These are phyloP conservation scores for Pulveroboletus ravenelii DNA, from an alignment of 768 basidiomycete species.

Conservation along the genomic window DNA sequence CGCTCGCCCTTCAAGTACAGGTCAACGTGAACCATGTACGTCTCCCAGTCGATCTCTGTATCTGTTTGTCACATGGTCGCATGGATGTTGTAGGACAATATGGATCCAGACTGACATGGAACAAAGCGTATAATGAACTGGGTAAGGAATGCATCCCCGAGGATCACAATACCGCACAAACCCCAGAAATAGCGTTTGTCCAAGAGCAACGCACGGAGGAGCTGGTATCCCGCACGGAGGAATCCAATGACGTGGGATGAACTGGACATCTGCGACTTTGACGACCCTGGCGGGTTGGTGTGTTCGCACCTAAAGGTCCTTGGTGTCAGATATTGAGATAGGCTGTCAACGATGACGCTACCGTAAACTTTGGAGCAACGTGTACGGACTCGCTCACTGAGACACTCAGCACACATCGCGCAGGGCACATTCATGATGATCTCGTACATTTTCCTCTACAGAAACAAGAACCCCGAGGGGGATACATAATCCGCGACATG, in stretches of 20 bases:
- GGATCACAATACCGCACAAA: conserved; percentile 57
- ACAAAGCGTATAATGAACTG: conserved; percentile 76
- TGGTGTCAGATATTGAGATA: not conserved
- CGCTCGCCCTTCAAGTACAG: conserved; percentile 76
- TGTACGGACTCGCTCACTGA: too few relatives aligned
- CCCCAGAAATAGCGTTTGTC: conserved; percentile 62
- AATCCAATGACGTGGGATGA: not conserved
- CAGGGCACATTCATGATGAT: not conserved
- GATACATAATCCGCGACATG: conserved; percentile 14
- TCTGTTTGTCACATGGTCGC: conserved; percentile 46
- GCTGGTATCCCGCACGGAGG: conserved; percentile 3
- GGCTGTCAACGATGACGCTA: not conserved
- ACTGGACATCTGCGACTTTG: conserved; percentile 5
- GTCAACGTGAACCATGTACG: conserved; percentile 87
- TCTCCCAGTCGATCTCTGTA: conserved; percentile 98
- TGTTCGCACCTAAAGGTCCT: not conserved
- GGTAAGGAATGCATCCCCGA: conserved; percentile 76
- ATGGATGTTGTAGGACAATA: conserved; percentile 5
- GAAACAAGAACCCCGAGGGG: not conserved
- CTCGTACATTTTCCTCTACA: conserved; percentile 7
- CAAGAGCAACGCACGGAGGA: conserved; percentile 32
- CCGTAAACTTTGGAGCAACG: not conserved
- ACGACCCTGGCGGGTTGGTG: not conserved
- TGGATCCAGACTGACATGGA: conserved; percentile 57
- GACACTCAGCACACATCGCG: too few relatives aligned